Evolutionary conservation across 176 grass and related monocot genomes (phyloP).

Genomic region (Avena insularis): DNA sequence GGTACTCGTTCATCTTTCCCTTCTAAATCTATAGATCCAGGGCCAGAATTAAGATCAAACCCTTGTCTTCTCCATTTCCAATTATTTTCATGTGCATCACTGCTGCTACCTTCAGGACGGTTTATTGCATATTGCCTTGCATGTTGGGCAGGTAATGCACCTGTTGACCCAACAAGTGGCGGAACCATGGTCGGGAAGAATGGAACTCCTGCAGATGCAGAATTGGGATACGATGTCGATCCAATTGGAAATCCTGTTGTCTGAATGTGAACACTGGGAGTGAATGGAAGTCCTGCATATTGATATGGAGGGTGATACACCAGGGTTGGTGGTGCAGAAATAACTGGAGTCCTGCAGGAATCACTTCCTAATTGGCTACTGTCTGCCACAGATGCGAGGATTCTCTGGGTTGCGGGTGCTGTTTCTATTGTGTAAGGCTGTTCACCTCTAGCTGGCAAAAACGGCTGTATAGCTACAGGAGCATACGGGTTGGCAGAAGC

Average conservation of each 20-base stretch:
- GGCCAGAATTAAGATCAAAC: slow-evolving; percentile 90
- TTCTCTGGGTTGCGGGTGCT: slow-evolving; percentile 57
- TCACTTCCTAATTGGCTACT: slow-evolving; percentile 63
- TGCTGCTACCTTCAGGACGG: slow-evolving; percentile 72
- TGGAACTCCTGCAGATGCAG: slow-evolving; percentile 54
- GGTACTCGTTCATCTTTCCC: slow-evolving; percentile 67
- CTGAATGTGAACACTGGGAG: slow-evolving; percentile 55
- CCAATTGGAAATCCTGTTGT: slow-evolving; percentile 68
- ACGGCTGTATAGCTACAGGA: slow-evolving; percentile 69
- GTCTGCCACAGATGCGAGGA: slow-evolving; percentile 58
- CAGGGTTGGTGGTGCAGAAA: slow-evolving; percentile 76
- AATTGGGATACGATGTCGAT: slow-evolving; percentile 55
- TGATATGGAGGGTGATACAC: slow-evolving; percentile 69
- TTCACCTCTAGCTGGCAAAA: slow-evolving; percentile 77
- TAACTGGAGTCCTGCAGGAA: slow-evolving; percentile 56
- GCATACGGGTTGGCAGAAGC: slow-evolving; percentile 51
- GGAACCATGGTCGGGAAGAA: slow-evolving; percentile 61
- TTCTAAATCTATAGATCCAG: slow-evolving; percentile 67
- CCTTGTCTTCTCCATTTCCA: slow-evolving; percentile 79
- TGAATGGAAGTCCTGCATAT: slow-evolving; percentile 72
- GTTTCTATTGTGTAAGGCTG: slow-evolving; percentile 65
- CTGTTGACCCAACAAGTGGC: slow-evolving; percentile 58
- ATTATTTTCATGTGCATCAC: slow-evolving; percentile 56
- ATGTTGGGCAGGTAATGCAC: slow-evolving; percentile 62
- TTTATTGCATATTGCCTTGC: slow-evolving; percentile 74